Evolutionary conservation across 805 yeast species (phyloP).

Genomic region (Spathaspora girioi): DNA sequence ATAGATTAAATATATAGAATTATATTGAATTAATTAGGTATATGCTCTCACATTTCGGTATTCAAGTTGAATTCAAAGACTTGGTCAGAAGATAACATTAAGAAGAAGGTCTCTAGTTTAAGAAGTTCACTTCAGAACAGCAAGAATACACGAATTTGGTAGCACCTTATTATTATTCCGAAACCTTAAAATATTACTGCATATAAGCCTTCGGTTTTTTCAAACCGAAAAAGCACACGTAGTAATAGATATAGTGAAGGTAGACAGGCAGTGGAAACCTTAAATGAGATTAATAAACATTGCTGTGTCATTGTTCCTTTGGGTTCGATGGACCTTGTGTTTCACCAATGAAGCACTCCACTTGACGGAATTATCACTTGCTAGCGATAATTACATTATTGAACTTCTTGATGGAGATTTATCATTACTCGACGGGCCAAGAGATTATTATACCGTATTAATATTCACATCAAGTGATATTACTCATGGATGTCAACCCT

Average conservation of each 20-base stretch:
- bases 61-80: too few species aligned
- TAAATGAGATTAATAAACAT: background rate
- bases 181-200: too few species aligned
- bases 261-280: background rate
- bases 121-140: too few species aligned
- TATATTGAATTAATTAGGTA: background rate
- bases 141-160: too few species aligned
- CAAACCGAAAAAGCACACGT: too few species aligned
- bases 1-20: background rate
- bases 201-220: too few species aligned
- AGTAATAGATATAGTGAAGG: too few species aligned
- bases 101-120: too few species aligned
- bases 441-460: constrained; percentile 50
- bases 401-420: constrained; percentile 40
- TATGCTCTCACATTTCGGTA: too few species aligned
- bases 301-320: background rate
- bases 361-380: constrained; percentile 6
- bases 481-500: constrained; percentile 44
- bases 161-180: too few species aligned
- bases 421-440: constrained; percentile 40
- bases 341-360: background rate
- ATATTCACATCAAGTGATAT: constrained; percentile 49
- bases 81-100: too few species aligned
- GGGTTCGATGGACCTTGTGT: background rate
- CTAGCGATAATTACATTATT: constrained; percentile 33